Base-by-base conservation (phyloP, 2,329 filamentous ascomycete genomes). In the Calonectria naviculata region DNA sequence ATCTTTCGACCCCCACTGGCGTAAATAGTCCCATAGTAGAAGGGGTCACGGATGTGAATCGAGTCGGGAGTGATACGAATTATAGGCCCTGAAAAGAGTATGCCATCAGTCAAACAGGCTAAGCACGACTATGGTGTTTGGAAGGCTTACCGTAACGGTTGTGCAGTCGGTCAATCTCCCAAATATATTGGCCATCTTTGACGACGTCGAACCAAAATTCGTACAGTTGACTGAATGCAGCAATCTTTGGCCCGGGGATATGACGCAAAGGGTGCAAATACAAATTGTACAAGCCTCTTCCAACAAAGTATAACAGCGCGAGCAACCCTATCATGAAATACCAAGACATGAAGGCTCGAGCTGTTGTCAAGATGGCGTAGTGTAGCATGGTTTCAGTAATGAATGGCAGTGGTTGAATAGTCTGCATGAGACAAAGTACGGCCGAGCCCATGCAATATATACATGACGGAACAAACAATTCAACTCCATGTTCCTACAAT, bases 151-250 rank as follows among this genome's bases (percentile, higher is more conserved):
- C 62, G 21, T 65, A 65, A 31, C 31, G 13, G 15, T 42, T 29
- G 24, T 65, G 62, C 8, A 65, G 9, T 15, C 62, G 47, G 10
- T 29, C 34, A 19, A 65, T 34, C 15, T 54, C 46, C 62, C 62
- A 65, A 2, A 54, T 34, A 29, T 54, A 65, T 17, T 41, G 46
- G 7, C 62, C 62, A 42, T 42, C 62, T 41, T 24, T n/a, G 5
- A 65, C 26, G 15, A 54, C 46, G 21, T 65, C 31, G 8, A 54
- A 65, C 46, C 46, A 65, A 28, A 54, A 54, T 41, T 65, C 44
- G 34, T 65, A 65, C 2, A 52, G 34, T 12, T 29, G 24, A 31
- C 46, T 65, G 19, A 65, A 54, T 2, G 62, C 62, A 9, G 62
- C 62, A 31, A 52, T 15, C 5, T 54, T 65, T 7, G 62, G 62